phyloP scores from a whole-genome alignment of 169 alveolate species.

The Cryptosporidium ubiquitum region DNA sequence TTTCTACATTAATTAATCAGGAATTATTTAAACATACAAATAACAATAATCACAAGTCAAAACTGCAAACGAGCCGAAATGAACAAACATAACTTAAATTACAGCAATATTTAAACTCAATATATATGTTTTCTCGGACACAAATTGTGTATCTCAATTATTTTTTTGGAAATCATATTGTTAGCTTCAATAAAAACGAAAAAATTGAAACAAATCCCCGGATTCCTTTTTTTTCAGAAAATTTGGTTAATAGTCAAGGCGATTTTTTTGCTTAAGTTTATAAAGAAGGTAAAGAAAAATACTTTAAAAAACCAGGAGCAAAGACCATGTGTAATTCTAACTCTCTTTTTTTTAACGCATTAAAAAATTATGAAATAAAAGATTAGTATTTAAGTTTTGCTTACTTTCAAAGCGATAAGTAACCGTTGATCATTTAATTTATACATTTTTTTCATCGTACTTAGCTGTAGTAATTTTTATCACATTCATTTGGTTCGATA shows the following conservation, averaged over 20 bases:
- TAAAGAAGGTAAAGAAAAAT: background rate
- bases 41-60: background rate
- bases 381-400: background rate
- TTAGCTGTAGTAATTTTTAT: conserved; percentile 66
- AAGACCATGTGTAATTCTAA: conserved; percentile 23
- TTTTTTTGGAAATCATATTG: conserved; percentile 22
- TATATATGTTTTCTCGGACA: conserved; percentile 37
- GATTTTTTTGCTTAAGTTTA: conserved; percentile 27
- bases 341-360: background rate
- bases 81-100: background rate
- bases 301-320: conserved; percentile 17
- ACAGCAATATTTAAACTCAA: background rate
- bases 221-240: background rate
- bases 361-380: background rate
- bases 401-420: background rate
- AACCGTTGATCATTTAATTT: background rate
- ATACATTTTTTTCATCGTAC: background rate
- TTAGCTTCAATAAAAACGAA: background rate
- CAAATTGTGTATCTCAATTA: conserved; percentile 27
- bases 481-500: conserved; percentile 77
- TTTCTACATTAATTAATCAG: conserved; percentile 1
- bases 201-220: background rate
- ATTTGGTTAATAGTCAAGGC: conserved; percentile 4
- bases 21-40: background rate
- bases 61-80: conserved; percentile 20